Conservation (phyloP, 495 filamentous ascomycete genomes). For the Evernia prunastri region DNA sequence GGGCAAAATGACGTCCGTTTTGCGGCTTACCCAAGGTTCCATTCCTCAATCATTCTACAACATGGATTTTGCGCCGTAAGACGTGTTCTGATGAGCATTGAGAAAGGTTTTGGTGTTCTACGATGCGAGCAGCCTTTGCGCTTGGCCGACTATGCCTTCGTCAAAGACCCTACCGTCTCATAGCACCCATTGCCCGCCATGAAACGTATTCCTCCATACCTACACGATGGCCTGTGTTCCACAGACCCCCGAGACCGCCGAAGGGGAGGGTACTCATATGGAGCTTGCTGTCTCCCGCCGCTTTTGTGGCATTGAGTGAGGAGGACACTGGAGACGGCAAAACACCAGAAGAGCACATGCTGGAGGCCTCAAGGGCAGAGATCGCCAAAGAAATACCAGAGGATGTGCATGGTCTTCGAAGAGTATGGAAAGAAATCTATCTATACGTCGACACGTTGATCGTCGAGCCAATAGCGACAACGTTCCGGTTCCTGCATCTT, state of each 20-base stretch:
- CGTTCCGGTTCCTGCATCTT: conserved; percentile 76
- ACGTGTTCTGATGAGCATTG: neutral
- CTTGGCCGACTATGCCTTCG: conserved; percentile 49
- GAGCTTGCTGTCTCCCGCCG: conserved; percentile 51
- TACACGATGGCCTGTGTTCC: conserved; percentile 13
- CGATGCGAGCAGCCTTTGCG: conserved; percentile 50
- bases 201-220: conserved; percentile 30
- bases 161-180: conserved; percentile 27
- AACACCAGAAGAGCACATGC: conserved; percentile 78
- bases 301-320: conserved; percentile 69
- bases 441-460: conserved; percentile 65
- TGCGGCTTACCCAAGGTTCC: neutral
- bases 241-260: conserved; percentile 26
- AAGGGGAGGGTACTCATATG: conserved; percentile 28
- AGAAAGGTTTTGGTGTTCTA: conserved; percentile 6
- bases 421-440: conserved; percentile 47
- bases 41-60: neutral
- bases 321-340: conserved; percentile 54
- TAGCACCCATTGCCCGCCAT: conserved; percentile 18
- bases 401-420: conserved; percentile 49
- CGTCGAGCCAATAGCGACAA: conserved; percentile 82
- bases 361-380: conserved; percentile 70
- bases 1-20: conserved; percentile 15
- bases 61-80: neutral
- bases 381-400: conserved; percentile 59